phyloP scores from a whole-genome alignment of 768 basidiomycete species.

The Serendipita vermifera region DNA sequence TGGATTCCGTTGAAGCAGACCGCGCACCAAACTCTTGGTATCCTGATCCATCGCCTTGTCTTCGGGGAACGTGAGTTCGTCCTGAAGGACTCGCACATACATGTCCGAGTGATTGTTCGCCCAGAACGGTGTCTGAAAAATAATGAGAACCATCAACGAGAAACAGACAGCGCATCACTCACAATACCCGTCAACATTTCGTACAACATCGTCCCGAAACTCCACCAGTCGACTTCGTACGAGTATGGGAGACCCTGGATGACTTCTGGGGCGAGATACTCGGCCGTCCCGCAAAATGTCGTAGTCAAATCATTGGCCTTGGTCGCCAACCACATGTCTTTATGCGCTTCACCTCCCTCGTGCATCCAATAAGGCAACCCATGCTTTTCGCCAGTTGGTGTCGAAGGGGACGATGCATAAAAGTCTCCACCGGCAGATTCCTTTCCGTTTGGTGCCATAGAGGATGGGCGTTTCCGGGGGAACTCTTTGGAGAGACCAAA shows the following conservation, averaged over 20 bases:
- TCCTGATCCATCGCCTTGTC: constrained; percentile 88
- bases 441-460: constrained; percentile 17
- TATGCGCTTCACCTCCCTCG: constrained; percentile 32
- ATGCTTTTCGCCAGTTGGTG: constrained; percentile 28
- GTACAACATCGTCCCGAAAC: constrained; percentile 92
- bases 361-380: constrained; percentile 61
- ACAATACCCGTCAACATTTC: constrained; percentile 96
- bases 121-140: constrained; percentile 72
- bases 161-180: constrained; percentile 27
- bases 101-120: constrained; percentile 88
- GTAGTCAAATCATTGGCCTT: constrained; percentile 53
- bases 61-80: constrained; percentile 80
- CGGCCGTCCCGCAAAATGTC: constrained; percentile 93
- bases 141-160: constrained; percentile 15
- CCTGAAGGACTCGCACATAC: constrained; percentile 86
- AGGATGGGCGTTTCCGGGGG: constrained; percentile 34
- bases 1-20: constrained; percentile 87
- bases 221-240: constrained; percentile 98
- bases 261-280: constrained; percentile 94
- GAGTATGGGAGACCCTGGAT: constrained; percentile 82
- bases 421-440: constrained; percentile 21
- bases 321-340: constrained; percentile 23
- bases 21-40: constrained; percentile 89
- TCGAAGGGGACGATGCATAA: constrained; percentile 34
- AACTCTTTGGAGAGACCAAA: constrained; percentile 94